Conservation (phyloP, 2,329 filamentous ascomycete species). For the Aspergillus aculeatinus region DNA sequence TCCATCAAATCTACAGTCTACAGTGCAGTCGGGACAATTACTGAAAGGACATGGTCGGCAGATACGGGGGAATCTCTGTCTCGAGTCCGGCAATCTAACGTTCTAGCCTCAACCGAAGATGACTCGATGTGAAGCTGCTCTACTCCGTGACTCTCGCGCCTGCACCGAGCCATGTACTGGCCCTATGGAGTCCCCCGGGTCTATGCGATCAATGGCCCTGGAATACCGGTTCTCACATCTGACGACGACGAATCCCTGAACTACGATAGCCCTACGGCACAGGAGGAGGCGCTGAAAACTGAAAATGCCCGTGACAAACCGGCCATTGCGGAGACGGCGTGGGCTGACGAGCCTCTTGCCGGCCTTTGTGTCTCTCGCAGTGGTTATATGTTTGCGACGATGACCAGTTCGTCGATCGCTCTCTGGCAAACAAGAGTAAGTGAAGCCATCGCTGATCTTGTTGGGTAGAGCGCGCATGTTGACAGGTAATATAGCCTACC, state of each 20-base stretch:
- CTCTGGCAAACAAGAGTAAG: slow-evolving; percentile 93
- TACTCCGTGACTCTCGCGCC: slow-evolving; percentile 28
- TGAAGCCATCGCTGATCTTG: slow-evolving; percentile 7
- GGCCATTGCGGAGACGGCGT: slow-evolving; percentile 33
- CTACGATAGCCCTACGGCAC: slow-evolving; percentile 19
- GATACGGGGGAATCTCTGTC: slow-evolving; percentile 20
- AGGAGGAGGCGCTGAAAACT: slow-evolving; percentile 26
- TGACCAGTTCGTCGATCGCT: slow-evolving; percentile 81
- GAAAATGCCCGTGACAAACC: slow-evolving; percentile 21
- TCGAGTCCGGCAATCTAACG: slow-evolving; percentile 24
- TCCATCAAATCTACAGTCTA: slow-evolving; percentile 2
- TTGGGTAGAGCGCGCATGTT: slow-evolving; percentile 25
- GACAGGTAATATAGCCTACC: slow-evolving; percentile 64
- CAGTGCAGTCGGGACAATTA: slow-evolving; percentile 8
- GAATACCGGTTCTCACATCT: slow-evolving; percentile 30
- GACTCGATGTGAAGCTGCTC: slow-evolving; percentile 38
- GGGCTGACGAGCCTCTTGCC: slow-evolving; percentile 65
- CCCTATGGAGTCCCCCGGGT: slow-evolving; percentile 51
- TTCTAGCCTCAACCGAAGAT: slow-evolving; percentile 31
- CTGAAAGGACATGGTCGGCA: slow-evolving; percentile 24
- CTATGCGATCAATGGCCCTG: slow-evolving; percentile 49
- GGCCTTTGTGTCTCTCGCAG: slow-evolving; percentile 74
- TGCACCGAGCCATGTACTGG: slow-evolving; percentile 48
- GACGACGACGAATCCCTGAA: slow-evolving; percentile 26
- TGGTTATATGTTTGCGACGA: slow-evolving; percentile 81